Percentiles rank a stretch among this genome's conserved stretches.
These are phyloP conservation scores for Quercus lobata DNA, from an alignment of 331 rosid species.

Conservation along the genomic window DNA sequence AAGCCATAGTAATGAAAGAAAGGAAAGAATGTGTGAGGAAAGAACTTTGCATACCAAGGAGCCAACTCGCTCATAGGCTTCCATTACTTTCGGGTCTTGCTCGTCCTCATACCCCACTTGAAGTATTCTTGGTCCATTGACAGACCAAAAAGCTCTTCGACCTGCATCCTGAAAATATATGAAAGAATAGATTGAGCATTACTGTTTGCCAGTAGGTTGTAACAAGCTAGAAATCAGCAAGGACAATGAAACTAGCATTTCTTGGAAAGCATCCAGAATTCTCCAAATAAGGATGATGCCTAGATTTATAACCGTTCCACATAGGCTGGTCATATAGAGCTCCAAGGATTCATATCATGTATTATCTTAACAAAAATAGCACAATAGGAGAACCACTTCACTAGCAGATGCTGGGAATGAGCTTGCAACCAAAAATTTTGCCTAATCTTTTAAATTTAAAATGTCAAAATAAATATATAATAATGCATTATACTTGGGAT, in stretches of 20 bases:
- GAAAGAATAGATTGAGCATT: background rate
- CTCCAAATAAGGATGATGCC: background rate
- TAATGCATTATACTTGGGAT: background rate
- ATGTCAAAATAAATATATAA: background rate
- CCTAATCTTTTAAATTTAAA: background rate
- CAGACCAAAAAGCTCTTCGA: slow-evolving; percentile 88
- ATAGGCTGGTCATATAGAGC: background rate
- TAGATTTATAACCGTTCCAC: background rate
- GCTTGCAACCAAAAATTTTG: background rate
- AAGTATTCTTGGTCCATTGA: slow-evolving; percentile 88
- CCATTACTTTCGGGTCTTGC: slow-evolving; percentile 87
- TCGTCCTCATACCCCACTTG: slow-evolving; percentile 89
- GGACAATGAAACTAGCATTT: background rate
- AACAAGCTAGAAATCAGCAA: background rate
- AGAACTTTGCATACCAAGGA: slow-evolving; percentile 58
- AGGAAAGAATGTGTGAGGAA: background rate
- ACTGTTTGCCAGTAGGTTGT: background rate
- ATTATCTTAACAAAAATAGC: background rate
- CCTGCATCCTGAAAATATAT: slow-evolving; percentile 70
- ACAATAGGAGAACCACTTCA: background rate
- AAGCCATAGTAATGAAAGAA: background rate
- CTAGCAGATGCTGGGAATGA: background rate
- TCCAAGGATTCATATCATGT: background rate
- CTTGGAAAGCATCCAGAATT: background rate
- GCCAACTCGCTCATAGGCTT: slow-evolving; percentile 85